Base-by-base conservation (phyloP, 2,329 filamentous ascomycete genomes). In the Cladophialophora carrionii region DNA sequence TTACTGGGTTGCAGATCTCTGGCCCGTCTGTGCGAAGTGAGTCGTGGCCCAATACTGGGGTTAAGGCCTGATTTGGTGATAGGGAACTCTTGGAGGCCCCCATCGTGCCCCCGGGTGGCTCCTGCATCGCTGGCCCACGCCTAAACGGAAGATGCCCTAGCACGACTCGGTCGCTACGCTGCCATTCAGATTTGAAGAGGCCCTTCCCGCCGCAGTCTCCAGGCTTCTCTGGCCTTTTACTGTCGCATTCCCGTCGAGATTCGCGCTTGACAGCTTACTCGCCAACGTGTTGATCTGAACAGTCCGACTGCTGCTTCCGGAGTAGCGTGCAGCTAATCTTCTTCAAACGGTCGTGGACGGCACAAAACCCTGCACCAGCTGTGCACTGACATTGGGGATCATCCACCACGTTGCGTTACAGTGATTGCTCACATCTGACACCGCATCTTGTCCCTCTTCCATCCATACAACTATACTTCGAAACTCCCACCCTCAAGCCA, bases 341-440 rank as follows among this genome's bases (percentile, higher is more conserved):
- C 48, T 51, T 51, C 48, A 51, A 51, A 51, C 48, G 24, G 48
- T 29, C 20, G 20, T 51, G 48, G 20, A 17, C 48, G 22, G 24
- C 12, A 26, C 22, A 24, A 24, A 26, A 22, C 48, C 48, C 48
- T 29, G 26, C 26, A 29, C 26, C 26, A 29, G 3, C 26, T 43
- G 37, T 51, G 48, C 48, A 51, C 48, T 22, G 48, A 26, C 48
- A 22, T 24, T 51, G 48, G 48, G 48, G 52, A 54, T 37, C 57
- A 43, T 31, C 57, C 46, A 41, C 57, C 57, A 60, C 57, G 52
- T 61, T 61, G 59, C 57, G 57, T 61, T 61, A 53, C 59, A 61
- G 37, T 61, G 32, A 43, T 61, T 61, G 59, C 57, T 60, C 57
- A 51, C 51, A 61, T 54, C 59, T 61, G 59, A 61, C 59, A 61